These are phyloP conservation scores for Graphilbum ipis-grandicollis DNA, from an alignment of 2,329 filamentous ascomycete species.

Conservation along the genomic window DNA sequence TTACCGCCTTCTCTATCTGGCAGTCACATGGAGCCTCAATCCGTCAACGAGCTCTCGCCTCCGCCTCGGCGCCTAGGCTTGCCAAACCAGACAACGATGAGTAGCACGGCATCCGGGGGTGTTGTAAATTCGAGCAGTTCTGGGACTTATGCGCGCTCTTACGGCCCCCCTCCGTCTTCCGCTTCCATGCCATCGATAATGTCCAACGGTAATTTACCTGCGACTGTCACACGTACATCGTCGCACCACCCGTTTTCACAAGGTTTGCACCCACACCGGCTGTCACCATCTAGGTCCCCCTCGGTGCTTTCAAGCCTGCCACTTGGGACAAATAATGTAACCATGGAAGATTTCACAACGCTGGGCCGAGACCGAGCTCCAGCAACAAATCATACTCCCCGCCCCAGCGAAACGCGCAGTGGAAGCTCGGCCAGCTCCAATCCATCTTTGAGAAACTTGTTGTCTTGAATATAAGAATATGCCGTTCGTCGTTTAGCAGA, in stretches of 20 bases:
- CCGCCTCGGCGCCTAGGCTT: background rate
- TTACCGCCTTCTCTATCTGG: conserved; percentile 1
- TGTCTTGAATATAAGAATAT: too few species aligned
- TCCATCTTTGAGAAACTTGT: conserved; percentile 56
- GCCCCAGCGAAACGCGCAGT: conserved; percentile 23
- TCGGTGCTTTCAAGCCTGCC: conserved; percentile 6
- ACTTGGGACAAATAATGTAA: conserved; percentile 4
- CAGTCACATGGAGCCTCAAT: background rate
- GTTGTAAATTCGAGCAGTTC: too few species aligned
- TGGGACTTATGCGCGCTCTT: too few species aligned
- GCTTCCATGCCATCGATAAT: conserved; percentile 16
- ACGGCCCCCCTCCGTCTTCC: conserved; percentile 6
- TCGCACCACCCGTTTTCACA: conserved; percentile 25
- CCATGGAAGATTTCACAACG: conserved; percentile 9
- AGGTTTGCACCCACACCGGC: conserved; percentile 13
- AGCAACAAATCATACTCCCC: conserved; percentile 10
- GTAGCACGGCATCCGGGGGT: too few species aligned
- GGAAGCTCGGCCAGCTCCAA: conserved; percentile 58
- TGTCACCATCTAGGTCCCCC: conserved; percentile 20
- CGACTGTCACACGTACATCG: conserved; percentile 8
- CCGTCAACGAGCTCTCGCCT: background rate
- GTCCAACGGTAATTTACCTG: conserved; percentile 16
- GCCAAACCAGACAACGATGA: background rate
- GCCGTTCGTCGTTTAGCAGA: too few species aligned
- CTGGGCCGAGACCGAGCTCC: conserved; percentile 4